Evolutionary conservation across 2,329 filamentous ascomycete species (phyloP).

Genomic region (Calonectria crousiana): DNA sequence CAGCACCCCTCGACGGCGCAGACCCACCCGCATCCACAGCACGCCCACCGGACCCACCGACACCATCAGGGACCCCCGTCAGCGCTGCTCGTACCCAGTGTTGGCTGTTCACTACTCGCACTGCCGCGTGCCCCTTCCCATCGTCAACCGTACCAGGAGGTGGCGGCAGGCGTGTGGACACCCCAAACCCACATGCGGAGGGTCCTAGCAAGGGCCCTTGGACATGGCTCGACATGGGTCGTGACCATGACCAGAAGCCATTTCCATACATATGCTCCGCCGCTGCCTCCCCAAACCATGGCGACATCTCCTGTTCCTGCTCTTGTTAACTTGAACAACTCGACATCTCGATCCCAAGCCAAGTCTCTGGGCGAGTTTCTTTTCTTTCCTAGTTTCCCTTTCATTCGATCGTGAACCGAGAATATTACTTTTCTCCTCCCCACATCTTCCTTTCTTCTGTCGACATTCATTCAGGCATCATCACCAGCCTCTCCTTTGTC

Average conservation of each 20-base stretch:
- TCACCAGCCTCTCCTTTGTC: conserved; percentile 8
- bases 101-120: not conserved
- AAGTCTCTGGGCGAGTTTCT: not conserved
- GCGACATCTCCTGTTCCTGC: conserved; percentile 19
- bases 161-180: conserved; percentile 24
- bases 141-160: conserved; percentile 25
- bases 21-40: conserved; percentile 9
- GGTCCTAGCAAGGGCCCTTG: conserved; percentile 23
- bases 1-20: not conserved
- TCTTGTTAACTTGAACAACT: conserved; percentile 1
- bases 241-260: conserved; percentile 5
- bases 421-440: not conserved
- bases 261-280: conserved; percentile 24
- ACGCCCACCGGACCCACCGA: conserved; percentile 9
- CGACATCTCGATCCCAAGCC: not conserved
- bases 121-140: conserved; percentile 19
- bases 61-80: conserved; percentile 9
- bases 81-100: conserved; percentile 26
- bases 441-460: not conserved
- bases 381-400: not conserved
- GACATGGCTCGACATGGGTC: conserved; percentile 14
- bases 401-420: not conserved
- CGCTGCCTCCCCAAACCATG: conserved; percentile 16
- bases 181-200: conserved; percentile 21
- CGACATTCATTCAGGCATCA: not conserved